These are phyloP conservation scores for Kurtzmaniella fragi DNA, from an alignment of 805 yeast genomes.

Conservation along the genomic window DNA sequence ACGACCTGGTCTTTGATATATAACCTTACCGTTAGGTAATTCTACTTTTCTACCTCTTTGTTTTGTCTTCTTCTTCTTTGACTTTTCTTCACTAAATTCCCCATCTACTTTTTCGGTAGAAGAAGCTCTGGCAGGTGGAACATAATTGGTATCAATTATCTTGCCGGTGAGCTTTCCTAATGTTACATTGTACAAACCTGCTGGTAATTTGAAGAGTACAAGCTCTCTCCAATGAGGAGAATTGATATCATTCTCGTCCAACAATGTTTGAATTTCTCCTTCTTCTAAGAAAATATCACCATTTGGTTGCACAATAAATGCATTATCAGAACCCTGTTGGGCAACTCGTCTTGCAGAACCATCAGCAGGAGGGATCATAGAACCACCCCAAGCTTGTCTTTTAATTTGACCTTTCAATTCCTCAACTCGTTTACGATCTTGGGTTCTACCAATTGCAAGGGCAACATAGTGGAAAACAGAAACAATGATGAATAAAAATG, in stretches of 20 bases:
- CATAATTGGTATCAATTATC: conserved; percentile 13
- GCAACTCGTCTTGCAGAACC: conserved; percentile 41
- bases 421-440: conserved; percentile 54
- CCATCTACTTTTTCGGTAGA: conserved; percentile 7
- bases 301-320: conserved; percentile 50
- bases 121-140: conserved; percentile 6
- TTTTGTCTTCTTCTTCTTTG: conserved; percentile 26
- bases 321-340: conserved; percentile 41
- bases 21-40: conserved; percentile 60
- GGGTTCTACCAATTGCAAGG: conserved; percentile 47
- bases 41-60: conserved; percentile 41
- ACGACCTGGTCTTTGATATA: conserved; percentile 24
- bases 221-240: conserved; percentile 48
- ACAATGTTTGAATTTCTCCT: conserved; percentile 32
- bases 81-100: conserved; percentile 5
- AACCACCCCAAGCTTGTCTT: conserved; percentile 52
- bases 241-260: conserved; percentile 44
- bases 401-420: conserved; percentile 48
- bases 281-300: conserved; percentile 55
- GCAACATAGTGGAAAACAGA: conserved; percentile 56
- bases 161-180: conserved; percentile 27
- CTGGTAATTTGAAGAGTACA: conserved; percentile 38
- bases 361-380: conserved; percentile 45
- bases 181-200: conserved; percentile 39
- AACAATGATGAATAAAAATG: conserved; percentile 46